Evolutionary conservation across 2,329 filamentous ascomycete species (phyloP).

Genomic region (Microcyclosporella mali): DNA sequence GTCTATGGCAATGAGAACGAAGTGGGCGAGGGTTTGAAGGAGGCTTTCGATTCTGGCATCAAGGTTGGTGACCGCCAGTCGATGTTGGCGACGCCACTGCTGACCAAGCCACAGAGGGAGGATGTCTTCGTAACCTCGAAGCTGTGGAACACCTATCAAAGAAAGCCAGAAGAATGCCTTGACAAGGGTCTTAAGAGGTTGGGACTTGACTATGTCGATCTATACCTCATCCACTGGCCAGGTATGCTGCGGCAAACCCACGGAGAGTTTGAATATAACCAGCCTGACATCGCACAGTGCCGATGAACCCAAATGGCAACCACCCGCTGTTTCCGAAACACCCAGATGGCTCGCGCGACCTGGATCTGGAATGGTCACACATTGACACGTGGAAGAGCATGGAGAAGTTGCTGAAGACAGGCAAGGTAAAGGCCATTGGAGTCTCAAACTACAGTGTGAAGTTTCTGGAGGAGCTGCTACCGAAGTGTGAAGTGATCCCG

Average conservation of each 20-base stretch:
- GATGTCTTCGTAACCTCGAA: slow-evolving; percentile 82
- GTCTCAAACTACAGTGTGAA: slow-evolving; percentile 46
- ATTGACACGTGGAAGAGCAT: slow-evolving; percentile 71
- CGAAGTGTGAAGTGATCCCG: slow-evolving; percentile 20
- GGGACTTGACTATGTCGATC: slow-evolving; percentile 73
- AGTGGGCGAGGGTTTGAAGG: slow-evolving; percentile 70
- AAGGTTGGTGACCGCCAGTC: slow-evolving; percentile 36
- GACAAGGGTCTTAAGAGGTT: slow-evolving; percentile 67
- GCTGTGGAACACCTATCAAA: slow-evolving; percentile 76
- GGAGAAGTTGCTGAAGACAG: slow-evolving; percentile 53
- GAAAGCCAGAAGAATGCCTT: slow-evolving; percentile 61
- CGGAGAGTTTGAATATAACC: too few species aligned
- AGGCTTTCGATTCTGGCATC: slow-evolving; percentile 60
- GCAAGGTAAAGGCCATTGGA: slow-evolving; percentile 46
- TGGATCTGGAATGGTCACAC: slow-evolving; percentile 63
- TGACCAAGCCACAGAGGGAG: slow-evolving; percentile 47
- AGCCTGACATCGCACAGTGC: slow-evolving; percentile 36
- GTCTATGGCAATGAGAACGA: slow-evolving; percentile 78
- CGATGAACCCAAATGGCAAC: slow-evolving; percentile 73
- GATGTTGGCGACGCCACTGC: background rate
- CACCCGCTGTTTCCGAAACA: slow-evolving; percentile 67
- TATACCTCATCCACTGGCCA: slow-evolving; percentile 80
- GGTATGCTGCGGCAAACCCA: slow-evolving; percentile 35
- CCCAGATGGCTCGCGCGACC: slow-evolving; percentile 66
- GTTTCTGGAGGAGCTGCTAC: slow-evolving; percentile 45